Percentiles rank a stretch among this genome's conserved stretches.
These are phyloP conservation scores for Myotisia sp. DNA, from an alignment of 2,329 filamentous ascomycete species.

Conservation along the genomic window DNA sequence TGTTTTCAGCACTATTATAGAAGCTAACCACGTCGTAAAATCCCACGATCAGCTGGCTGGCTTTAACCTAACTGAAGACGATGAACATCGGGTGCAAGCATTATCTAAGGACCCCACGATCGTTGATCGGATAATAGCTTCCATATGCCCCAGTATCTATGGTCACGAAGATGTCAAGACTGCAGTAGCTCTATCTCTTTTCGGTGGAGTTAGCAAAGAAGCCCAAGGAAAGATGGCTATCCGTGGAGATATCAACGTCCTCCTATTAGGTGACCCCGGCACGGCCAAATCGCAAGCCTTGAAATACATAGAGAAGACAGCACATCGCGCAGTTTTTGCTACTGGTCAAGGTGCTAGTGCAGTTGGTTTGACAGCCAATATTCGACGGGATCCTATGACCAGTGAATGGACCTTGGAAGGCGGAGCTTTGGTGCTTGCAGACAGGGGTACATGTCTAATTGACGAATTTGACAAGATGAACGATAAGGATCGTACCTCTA, in stretches of 20 bases:
- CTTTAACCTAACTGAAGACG: constrained; percentile 87
- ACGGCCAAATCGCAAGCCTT: constrained; percentile 96
- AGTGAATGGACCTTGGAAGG: constrained; percentile 97
- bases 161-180: constrained; percentile 96
- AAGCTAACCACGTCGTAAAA: constrained; percentile 95
- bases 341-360: constrained; percentile 95
- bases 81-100: constrained; percentile 77
- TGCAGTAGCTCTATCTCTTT: constrained; percentile 81
- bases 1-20: constrained; percentile 92
- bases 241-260: constrained; percentile 93
- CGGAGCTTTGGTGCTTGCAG: constrained; percentile 84
- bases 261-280: constrained; percentile 90
- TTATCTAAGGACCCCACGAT: constrained; percentile 84
- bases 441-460: constrained; percentile 88
- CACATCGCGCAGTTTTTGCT: constrained; percentile 90
- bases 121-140: constrained; percentile 80
- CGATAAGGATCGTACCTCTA: constrained; percentile 92
- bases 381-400: constrained; percentile 86
- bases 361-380: constrained; percentile 92
- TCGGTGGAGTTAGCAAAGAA: constrained; percentile 84
- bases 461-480: constrained; percentile 99
- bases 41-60: constrained; percentile 94
- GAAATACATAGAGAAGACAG: constrained; percentile 96
- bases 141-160: constrained; percentile 94
- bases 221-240: constrained; percentile 82